Conservation (phyloP, 2,329 filamentous ascomycete species). For the Apiospora sp. region DNA sequence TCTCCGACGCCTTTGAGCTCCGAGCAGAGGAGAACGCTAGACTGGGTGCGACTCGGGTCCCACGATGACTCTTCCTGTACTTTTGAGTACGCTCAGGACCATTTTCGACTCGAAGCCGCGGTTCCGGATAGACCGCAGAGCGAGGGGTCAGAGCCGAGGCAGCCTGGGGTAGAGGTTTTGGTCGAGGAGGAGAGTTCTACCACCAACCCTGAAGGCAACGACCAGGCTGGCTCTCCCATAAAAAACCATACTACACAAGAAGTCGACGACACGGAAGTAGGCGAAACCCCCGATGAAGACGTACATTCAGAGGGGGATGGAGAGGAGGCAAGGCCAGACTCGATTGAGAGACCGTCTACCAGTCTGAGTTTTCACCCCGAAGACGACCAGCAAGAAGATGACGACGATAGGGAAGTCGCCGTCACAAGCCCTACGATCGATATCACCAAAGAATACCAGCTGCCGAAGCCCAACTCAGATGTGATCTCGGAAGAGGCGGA, state of each 20-base stretch:
- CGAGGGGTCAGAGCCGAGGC: constrained; percentile 7
- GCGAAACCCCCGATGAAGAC: neutral
- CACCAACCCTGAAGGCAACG: neutral
- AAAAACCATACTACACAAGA: neutral
- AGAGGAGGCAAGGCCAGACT: neutral
- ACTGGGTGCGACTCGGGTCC: constrained; percentile 1
- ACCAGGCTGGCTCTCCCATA: neutral
- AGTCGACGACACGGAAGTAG: neutral
- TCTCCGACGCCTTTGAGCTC: neutral
- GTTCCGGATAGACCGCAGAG: neutral
- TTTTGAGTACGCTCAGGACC: neutral
- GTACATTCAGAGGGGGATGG: neutral
- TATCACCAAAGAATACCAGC: neutral
- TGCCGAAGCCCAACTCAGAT: neutral
- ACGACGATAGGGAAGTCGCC: neutral
- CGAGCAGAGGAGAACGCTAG: neutral
- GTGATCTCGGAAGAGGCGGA: neutral
- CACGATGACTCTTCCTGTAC: neutral
- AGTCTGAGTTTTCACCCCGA: neutral
- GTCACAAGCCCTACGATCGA: neutral
- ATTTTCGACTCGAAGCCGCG: neutral
- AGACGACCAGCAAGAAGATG: neutral
- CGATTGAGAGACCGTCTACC: constrained; percentile 12
- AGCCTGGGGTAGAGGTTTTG: neutral
- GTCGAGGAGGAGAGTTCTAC: neutral